Evolutionary conservation across 2,329 filamentous ascomycete genomes (phyloP).

Genomic region (Dactylella cylindrospora): DNA sequence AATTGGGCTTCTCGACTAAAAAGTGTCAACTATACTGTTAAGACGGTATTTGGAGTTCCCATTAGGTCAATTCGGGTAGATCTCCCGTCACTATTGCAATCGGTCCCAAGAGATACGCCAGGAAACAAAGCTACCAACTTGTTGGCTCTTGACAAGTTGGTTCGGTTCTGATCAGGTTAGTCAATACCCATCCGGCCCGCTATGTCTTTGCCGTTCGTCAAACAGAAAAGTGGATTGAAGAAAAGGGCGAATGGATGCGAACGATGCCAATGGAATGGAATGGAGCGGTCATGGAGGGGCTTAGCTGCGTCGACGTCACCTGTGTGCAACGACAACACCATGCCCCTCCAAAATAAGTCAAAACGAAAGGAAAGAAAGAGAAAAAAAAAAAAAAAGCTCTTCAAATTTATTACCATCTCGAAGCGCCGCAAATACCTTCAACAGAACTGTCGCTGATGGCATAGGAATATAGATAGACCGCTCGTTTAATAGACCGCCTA

Average conservation of each 20-base stretch:
- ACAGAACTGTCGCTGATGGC: background rate
- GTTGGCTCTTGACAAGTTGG: background rate
- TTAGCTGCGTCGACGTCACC: constrained; percentile 32
- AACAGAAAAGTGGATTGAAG: background rate
- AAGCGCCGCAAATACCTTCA: background rate
- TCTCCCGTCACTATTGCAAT: constrained; percentile 6
- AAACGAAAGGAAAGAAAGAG: too few species aligned
- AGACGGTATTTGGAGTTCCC: background rate
- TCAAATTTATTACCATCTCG: background rate
- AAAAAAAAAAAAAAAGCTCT: too few species aligned
- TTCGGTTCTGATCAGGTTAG: background rate
- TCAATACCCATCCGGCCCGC: constrained; percentile 4
- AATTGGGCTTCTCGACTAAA: background rate
- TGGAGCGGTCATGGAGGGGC: too few species aligned
- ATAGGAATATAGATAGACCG: too few species aligned
- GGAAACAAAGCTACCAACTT: too few species aligned
- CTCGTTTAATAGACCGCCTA: too few species aligned
- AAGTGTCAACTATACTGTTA: background rate
- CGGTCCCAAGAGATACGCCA: too few species aligned
- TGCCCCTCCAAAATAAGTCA: background rate
- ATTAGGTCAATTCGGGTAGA: too few species aligned
- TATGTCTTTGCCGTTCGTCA: background rate
- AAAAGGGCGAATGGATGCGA: too few species aligned
- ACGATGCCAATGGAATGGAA: too few species aligned
- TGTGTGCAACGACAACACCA: background rate